Percentiles rank a stretch among this genome's conserved stretches.
Evolutionary conservation across 768 basidiomycete species (phyloP).

Genomic region (Trametes elegans): DNA sequence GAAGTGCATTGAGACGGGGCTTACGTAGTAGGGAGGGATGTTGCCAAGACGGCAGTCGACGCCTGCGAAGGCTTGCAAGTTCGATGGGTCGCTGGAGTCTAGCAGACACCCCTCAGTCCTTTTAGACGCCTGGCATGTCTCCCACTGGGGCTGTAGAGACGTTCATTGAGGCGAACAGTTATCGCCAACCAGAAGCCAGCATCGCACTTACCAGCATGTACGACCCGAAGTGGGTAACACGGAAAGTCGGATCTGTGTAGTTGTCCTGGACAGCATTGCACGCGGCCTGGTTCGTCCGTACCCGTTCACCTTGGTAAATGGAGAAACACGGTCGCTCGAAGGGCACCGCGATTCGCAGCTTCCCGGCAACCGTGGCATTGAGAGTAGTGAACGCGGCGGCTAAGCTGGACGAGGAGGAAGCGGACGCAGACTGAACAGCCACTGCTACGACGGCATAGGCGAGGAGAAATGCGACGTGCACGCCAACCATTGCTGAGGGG

Average conservation of each 20-base stretch:
- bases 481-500: background rate
- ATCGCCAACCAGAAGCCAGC: no score
- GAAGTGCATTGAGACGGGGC: background rate
- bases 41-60: constrained; percentile 28
- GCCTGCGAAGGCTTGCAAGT: constrained; percentile 18
- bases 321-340: constrained; percentile 36
- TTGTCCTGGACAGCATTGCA: constrained; percentile 30
- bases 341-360: constrained; percentile 29
- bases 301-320: constrained; percentile 23
- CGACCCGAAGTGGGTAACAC: constrained; percentile 27
- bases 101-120: constrained; percentile 47
- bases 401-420: background rate
- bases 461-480: background rate
- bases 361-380: constrained; percentile 31
- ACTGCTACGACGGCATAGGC: background rate
- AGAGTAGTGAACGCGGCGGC: constrained; percentile 9
- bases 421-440: no score
- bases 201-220: constrained; percentile 30
- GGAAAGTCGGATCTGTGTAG: constrained; percentile 29
- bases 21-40: constrained; percentile 28
- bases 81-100: constrained; percentile 32
- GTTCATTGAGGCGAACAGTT: background rate
- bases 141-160: constrained; percentile 45
- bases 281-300: constrained; percentile 18
- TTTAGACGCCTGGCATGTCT: constrained; percentile 45